Evolutionary conservation across 1,284 basidiomycete genomes (phyloP).

Genomic region (Pseudomicrostroma phylloplanum): DNA sequence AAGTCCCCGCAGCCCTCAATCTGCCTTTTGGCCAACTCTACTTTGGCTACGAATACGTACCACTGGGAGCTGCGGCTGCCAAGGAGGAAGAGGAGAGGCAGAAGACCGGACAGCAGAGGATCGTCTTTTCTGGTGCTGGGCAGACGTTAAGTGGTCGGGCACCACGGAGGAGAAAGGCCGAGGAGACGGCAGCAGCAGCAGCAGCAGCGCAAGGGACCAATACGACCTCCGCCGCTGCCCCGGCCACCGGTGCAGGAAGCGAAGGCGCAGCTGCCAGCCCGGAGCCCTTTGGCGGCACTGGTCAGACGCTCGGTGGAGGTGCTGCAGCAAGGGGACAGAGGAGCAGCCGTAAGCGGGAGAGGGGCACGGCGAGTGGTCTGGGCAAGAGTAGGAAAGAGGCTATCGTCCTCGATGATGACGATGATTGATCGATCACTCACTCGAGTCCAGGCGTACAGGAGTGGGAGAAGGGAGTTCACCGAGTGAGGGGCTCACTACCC

Average conservation of each 20-base stretch:
- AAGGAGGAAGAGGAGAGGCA: slow-evolving; percentile 5
- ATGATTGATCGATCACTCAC: neutral
- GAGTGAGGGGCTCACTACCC: no score
- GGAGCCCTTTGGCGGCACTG: neutral
- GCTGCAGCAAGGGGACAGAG: neutral
- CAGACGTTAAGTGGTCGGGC: slow-evolving; percentile 12
- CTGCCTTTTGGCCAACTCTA: slow-evolving; percentile 68
- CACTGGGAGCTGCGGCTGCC: slow-evolving; percentile 34
- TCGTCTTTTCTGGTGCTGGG: slow-evolving; percentile 12
- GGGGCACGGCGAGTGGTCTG: neutral
- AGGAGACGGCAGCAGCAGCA: neutral
- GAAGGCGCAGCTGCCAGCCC: neutral
- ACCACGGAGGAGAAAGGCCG: neutral
- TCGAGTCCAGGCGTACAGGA: no score
- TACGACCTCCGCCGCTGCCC: no score
- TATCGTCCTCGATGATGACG: neutral
- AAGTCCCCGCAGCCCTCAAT: slow-evolving; percentile 81
- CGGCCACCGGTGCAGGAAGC: neutral
- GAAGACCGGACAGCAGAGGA: slow-evolving; percentile 1
- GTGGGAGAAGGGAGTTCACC: no score
- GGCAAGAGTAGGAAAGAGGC: neutral
- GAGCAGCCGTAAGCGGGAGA: slow-evolving; percentile 6
- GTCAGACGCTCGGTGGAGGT: neutral
- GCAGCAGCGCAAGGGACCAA: neutral
- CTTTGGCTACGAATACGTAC: slow-evolving; percentile 45